phyloP scores from a whole-genome alignment of 148 eudicot genomes.

The Fagopyrum tataricum region DNA sequence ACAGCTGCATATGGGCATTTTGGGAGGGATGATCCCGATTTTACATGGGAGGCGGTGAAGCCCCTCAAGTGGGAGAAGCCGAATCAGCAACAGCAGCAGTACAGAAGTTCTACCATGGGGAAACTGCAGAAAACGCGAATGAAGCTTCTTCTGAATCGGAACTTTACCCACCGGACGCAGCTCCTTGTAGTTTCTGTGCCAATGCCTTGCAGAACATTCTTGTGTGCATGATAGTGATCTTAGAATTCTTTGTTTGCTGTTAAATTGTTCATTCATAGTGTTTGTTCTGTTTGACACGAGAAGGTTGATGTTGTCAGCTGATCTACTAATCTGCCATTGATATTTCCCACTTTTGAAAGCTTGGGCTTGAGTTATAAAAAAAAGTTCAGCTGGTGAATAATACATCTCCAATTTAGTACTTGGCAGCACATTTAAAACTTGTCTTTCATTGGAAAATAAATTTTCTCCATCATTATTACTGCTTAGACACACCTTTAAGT shows the following conservation, averaged over 20 bases:
- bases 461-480: too few species aligned
- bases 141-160: neutral
- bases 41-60: constrained; percentile 50
- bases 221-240: constrained; percentile 1
- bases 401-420: neutral
- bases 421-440: too few species aligned
- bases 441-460: too few species aligned
- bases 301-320: neutral
- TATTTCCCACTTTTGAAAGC: neutral
- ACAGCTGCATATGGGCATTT: constrained; percentile 48
- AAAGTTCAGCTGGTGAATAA: neutral
- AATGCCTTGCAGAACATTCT: constrained; percentile 6
- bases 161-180: neutral
- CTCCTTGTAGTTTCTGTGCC: neutral
- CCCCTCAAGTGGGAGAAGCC: constrained; percentile 48
- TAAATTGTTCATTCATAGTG: neutral
- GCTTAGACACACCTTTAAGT: too few species aligned
- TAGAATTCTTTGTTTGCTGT: neutral
- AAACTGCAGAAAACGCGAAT: constrained; percentile 4
- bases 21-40: constrained; percentile 41
- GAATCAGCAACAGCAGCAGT: constrained; percentile 16
- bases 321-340: neutral
- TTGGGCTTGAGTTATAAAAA: neutral
- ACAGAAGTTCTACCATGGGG: neutral
- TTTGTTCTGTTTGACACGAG: neutral